Evolutionary conservation across 1,139 yeast genomes (phyloP).

Genomic region (Kodamaea sp.): DNA sequence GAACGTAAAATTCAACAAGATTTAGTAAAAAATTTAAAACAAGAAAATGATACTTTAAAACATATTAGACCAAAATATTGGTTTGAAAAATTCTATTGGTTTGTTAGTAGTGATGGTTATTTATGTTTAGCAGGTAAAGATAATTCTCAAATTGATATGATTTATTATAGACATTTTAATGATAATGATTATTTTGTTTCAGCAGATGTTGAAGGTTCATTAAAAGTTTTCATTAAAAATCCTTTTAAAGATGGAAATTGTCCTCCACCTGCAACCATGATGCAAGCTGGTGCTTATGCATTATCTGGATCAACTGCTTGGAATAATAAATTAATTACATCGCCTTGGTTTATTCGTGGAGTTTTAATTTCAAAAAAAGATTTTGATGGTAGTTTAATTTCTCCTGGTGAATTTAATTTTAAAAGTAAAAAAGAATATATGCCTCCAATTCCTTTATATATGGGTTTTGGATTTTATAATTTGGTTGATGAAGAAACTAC

Average conservation of each 20-base stretch:
- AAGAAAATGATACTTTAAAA: constrained; percentile 59
- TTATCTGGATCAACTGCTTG: constrained; percentile 85
- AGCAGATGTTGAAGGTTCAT: constrained; percentile 71
- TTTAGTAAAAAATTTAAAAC: constrained; percentile 61
- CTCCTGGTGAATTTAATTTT: constrained; percentile 60
- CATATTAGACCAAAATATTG: constrained; percentile 72
- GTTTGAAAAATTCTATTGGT: constrained; percentile 96
- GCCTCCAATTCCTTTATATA: constrained; percentile 80
- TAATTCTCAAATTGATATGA: constrained; percentile 74
- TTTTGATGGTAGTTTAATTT: constrained; percentile 58
- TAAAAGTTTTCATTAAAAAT: constrained; percentile 77
- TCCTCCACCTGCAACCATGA: constrained; percentile 74
- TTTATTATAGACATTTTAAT: constrained; percentile 73
- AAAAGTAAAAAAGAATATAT: constrained; percentile 57
- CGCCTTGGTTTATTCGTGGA: constrained; percentile 82
- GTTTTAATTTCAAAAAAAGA: constrained; percentile 65
- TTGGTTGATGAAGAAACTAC: constrained; percentile 56
- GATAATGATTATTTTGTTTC: constrained; percentile 70
- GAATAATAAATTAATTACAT: constrained; percentile 75
- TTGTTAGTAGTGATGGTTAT: constrained; percentile 83
- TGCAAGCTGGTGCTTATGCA: constrained; percentile 86
- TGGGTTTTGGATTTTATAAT: constrained; percentile 89
- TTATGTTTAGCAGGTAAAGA: constrained; percentile 87
- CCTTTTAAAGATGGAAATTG: constrained; percentile 57
- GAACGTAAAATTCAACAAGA: constrained; percentile 76